Conservation (phyloP, 805 yeast species). For the Metschnikowia dekortorum region DNA sequence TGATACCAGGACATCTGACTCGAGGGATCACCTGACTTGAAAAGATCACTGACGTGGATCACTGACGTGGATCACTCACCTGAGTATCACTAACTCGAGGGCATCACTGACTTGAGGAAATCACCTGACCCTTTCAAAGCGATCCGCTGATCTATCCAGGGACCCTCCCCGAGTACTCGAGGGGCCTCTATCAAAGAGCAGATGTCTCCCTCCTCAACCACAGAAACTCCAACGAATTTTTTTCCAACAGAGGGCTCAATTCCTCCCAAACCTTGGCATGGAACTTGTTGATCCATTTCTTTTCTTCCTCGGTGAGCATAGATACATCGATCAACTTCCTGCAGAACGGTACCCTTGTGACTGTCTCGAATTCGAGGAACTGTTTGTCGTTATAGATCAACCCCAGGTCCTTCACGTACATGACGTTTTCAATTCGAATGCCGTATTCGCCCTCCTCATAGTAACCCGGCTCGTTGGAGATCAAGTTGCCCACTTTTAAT, state of each 20-base stretch:
- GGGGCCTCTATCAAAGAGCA: constrained; percentile 9
- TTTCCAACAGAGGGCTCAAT: constrained; percentile 37
- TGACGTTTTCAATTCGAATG: constrained; percentile 49
- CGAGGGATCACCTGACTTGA: too few species aligned
- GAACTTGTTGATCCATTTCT: constrained; percentile 62
- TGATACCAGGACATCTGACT: too few species aligned
- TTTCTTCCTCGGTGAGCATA: constrained; percentile 59
- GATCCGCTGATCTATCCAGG: too few species aligned
- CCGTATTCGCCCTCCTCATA: constrained; percentile 59
- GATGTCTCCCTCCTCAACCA: constrained; percentile 52
- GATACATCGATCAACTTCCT: constrained; percentile 60
- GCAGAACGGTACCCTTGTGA: constrained; percentile 85
- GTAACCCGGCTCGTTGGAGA: constrained; percentile 62
- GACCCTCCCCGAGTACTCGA: too few species aligned
- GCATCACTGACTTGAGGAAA: too few species aligned
- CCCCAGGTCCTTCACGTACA: constrained; percentile 43
- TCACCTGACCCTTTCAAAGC: too few species aligned
- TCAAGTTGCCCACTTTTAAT: constrained; percentile 49
- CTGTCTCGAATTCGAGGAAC: constrained; percentile 72
- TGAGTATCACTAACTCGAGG: too few species aligned
- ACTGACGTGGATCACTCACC: too few species aligned
- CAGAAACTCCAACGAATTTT: constrained; percentile 33
- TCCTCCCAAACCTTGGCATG: constrained; percentile 54
- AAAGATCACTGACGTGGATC: too few species aligned
- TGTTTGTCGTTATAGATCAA: constrained; percentile 47